Evolutionary conservation across 805 yeast genomes (phyloP).

Genomic region (Cyberlindnera euphorbiae): DNA sequence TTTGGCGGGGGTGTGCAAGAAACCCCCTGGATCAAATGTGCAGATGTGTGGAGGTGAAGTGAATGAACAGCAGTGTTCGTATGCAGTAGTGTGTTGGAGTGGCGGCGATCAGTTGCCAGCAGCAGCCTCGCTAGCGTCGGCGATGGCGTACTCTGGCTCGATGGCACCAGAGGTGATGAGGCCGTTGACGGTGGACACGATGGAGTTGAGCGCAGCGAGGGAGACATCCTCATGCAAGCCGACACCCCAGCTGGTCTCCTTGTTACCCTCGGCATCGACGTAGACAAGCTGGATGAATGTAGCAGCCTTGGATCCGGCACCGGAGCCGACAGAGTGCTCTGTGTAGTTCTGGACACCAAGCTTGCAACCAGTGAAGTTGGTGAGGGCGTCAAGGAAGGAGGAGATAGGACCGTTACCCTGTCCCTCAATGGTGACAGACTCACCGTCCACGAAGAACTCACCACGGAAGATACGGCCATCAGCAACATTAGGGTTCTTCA

Average conservation of each 20-base stretch:
- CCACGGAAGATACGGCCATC: constrained; percentile 40
- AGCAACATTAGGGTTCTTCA: constrained; percentile 30
- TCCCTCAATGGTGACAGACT: constrained; percentile 40
- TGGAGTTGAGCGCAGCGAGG: constrained; percentile 71
- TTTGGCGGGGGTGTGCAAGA: too few species aligned
- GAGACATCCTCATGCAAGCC: constrained; percentile 90
- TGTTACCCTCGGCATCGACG: constrained; percentile 37
- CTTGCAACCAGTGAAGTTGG: constrained; percentile 44
- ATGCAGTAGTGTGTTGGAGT: constrained; percentile 1
- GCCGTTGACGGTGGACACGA: constrained; percentile 57
- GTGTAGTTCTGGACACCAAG: constrained; percentile 63
- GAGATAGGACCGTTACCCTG: constrained; percentile 79
- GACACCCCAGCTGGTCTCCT: constrained; percentile 72
- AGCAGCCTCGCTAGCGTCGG: constrained; percentile 12
- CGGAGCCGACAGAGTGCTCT: constrained; percentile 72
- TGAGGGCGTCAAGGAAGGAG: constrained; percentile 61
- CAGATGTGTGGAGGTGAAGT: too few species aligned
- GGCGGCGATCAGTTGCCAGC: constrained; percentile 9
- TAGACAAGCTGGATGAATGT: constrained; percentile 61
- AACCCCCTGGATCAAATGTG: too few species aligned
- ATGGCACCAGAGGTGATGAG: constrained; percentile 22
- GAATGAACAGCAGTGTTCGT: too few species aligned
- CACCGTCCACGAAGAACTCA: constrained; percentile 31
- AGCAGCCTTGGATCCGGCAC: constrained; percentile 69
- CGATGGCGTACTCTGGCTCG: constrained; percentile 12